Evolutionary conservation across 2,329 filamentous ascomycete genomes (phyloP), one percentile per base, ranked within the genome.

Genomic region (Aspergillus alliaceus): DNA sequence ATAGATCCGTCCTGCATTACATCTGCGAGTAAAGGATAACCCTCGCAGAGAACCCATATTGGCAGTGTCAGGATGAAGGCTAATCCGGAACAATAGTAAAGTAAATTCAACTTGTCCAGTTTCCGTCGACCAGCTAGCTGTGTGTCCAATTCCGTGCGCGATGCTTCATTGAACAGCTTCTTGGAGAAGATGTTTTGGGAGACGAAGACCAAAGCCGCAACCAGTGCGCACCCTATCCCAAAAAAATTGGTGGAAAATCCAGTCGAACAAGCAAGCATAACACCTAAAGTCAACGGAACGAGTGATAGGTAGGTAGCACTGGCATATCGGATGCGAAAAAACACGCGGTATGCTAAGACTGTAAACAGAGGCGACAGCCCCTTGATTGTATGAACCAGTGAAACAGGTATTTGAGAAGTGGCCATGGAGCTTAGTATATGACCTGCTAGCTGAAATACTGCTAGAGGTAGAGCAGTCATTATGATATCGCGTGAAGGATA

Each of bases 151-250:
- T 97, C 93, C 2, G 91, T 90, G 57, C 87, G 87, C 6, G 91
- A 89, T 6, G 91, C 91, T 71, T 97, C 93, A 73, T 97, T 99
- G 81, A 99, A 99, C 9, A 99, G 86, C 64, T 91, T 91, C 77
- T 99, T 99, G 20, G 93, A 98, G 64, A 97, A 96, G 56, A 99
- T 99, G 71, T 99, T 99, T 72, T 99, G 95, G 0, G 92, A 95
- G 34, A 99, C 95, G 70, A 99, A 99, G 63, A 98, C 89, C 55
- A 98, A 80, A 7, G 95, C 91, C n/a, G 91, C 93, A 32, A 91
- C 80, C 35, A 99, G 88, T 3, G 95, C 93, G 68, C 93, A 93
- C 11, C 93, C 68, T 18, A 99, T 89, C n/a, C 95, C 95, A 51
- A 95, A 83, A 61, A 97, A 84, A 70, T 99, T 93, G 29, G 90